Conservation (phyloP, 257 asterid genomes). For the Paraleonurus japonicus region DNA sequence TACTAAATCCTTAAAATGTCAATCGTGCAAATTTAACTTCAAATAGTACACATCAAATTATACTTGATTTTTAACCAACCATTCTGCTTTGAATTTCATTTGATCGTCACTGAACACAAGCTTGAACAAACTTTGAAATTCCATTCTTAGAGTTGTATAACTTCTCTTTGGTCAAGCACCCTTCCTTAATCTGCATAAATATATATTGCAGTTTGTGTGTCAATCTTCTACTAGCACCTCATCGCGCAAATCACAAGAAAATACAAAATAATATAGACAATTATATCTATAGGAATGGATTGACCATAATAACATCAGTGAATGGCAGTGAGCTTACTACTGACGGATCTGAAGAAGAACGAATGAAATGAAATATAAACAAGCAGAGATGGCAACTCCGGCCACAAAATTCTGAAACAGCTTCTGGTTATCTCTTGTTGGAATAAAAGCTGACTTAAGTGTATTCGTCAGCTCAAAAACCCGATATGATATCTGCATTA, state of each 20-base stretch:
- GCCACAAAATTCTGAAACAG: constrained; percentile 63
- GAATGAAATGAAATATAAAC: constrained; percentile 54
- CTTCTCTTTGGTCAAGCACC: no score
- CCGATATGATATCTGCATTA: constrained; percentile 64
- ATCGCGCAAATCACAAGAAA: neutral
- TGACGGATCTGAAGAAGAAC: constrained; percentile 69
- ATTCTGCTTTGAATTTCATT: neutral
- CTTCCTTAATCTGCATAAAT: neutral
- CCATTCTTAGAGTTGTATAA: no score
- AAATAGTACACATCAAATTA: neutral
- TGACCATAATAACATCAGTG: neutral
- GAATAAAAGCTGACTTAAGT: constrained; percentile 69
- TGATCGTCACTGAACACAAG: neutral
- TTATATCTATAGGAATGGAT: neutral
- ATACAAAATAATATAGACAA: neutral
- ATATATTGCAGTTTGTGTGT: neutral
- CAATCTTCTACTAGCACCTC: neutral
- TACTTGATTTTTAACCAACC: neutral
- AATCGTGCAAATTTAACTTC: neutral
- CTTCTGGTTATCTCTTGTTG: constrained; percentile 59
- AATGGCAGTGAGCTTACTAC: constrained; percentile 48
- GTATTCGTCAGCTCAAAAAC: constrained; percentile 82
- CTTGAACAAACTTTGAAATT: neutral
- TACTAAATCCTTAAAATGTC: neutral
- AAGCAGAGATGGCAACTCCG: constrained; percentile 49